A percentile compares a stretch with the other conserved stretches of the same genome.
phyloP scores from a whole-genome alignment of 805 yeast genomes.

The Pichia thaimueangensis region DNA sequence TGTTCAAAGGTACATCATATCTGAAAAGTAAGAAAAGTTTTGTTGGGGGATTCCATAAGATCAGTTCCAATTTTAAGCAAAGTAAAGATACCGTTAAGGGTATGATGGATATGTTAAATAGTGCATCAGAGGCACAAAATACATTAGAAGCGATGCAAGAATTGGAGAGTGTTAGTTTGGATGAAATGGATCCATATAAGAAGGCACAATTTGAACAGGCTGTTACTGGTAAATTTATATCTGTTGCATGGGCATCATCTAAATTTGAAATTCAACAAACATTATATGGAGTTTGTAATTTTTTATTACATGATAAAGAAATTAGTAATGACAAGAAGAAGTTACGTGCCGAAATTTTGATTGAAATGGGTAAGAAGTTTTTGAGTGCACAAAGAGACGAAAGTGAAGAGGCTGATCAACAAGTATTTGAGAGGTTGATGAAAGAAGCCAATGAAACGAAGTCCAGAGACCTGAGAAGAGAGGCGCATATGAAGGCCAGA shows the following conservation, averaged over 20 bases:
- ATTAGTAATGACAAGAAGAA: slow-evolving; percentile 41
- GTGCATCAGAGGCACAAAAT: slow-evolving; percentile 73
- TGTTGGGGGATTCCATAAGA: slow-evolving; percentile 49
- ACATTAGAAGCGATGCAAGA: slow-evolving; percentile 69
- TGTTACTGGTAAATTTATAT: slow-evolving; percentile 70
- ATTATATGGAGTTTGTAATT: slow-evolving; percentile 64
- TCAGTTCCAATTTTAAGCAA: slow-evolving; percentile 64
- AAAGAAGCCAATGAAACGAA: slow-evolving; percentile 28
- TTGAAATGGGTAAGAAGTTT: slow-evolving; percentile 59
- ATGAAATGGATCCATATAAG: slow-evolving; percentile 37
- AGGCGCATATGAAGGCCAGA: slow-evolving; percentile 12
- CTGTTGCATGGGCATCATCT: slow-evolving; percentile 83
- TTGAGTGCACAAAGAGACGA: slow-evolving; percentile 50
- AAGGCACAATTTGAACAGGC: slow-evolving; percentile 65
- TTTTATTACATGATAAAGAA: slow-evolving; percentile 51
- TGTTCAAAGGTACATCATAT: slow-evolving; percentile 57
- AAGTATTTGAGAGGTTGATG: slow-evolving; percentile 56
- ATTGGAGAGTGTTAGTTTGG: slow-evolving; percentile 42
- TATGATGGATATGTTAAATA: slow-evolving; percentile 60
- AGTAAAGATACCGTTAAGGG: slow-evolving; percentile 69
- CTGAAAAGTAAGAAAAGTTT: slow-evolving; percentile 62
- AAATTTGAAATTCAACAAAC: slow-evolving; percentile 73
- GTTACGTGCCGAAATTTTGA: slow-evolving; percentile 58
- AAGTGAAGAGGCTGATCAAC: slow-evolving; percentile 68
- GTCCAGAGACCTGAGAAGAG: slow-evolving; percentile 26